Percentiles rank a stretch among this genome's conserved stretches.
Conservation (phyloP, 805 yeast genomes). For the Starmera amethionina region DNA sequence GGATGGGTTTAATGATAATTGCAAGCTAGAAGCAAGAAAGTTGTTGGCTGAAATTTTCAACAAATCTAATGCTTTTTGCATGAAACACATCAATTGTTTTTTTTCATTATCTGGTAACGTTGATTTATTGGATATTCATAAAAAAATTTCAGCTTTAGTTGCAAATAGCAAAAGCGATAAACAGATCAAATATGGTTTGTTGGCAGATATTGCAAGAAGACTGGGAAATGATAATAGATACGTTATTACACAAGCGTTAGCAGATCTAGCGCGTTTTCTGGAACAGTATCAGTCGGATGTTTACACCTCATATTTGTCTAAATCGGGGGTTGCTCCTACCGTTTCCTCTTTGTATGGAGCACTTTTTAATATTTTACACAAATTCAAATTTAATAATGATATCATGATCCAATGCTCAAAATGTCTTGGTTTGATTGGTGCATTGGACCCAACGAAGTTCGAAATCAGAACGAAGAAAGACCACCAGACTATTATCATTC, state of each 20-base stretch:
- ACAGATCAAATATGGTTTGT: constrained; percentile 20
- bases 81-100: constrained; percentile 39
- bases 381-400: constrained; percentile 37
- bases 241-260: constrained; percentile 64
- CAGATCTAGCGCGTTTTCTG: constrained; percentile 49
- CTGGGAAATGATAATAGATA: constrained; percentile 54
- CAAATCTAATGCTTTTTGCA: constrained; percentile 22
- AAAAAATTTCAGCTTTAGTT: constrained; percentile 19
- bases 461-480: constrained; percentile 29
- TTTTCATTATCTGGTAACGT: constrained; percentile 40
- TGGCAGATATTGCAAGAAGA: constrained; percentile 45
- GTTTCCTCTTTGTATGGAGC: constrained; percentile 40
- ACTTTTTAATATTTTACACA: constrained; percentile 45
- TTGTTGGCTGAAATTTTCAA: constrained; percentile 32
- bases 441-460: constrained; percentile 55
- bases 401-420: constrained; percentile 54
- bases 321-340: constrained; percentile 20
- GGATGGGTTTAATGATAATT: constrained; percentile 35
- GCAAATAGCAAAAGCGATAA: constrained; percentile 18
- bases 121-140: constrained; percentile 24
- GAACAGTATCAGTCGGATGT: constrained; percentile 39
- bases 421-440: constrained; percentile 70
- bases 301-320: constrained; percentile 33
- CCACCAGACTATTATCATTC: constrained; percentile 30
- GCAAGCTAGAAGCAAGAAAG: constrained; percentile 40